These are phyloP conservation scores for Cyberlindnera misumaiensis DNA, from an alignment of 805 yeast species.

Conservation along the genomic window DNA sequence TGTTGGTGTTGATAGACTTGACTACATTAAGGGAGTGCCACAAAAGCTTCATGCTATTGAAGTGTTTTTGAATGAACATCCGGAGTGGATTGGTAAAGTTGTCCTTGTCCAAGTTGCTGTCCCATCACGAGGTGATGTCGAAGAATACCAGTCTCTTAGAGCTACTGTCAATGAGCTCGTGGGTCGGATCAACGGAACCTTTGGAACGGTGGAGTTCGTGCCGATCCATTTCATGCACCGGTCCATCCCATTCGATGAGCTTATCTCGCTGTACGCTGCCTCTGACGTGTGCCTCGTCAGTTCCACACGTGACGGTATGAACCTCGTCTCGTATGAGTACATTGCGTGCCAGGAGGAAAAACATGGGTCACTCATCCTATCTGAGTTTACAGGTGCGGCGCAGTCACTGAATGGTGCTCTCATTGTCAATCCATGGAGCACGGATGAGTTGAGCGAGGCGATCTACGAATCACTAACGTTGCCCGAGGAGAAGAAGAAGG, in stretches of 20 bases:
- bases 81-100: conserved; percentile 97
- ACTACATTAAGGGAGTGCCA: conserved; percentile 97
- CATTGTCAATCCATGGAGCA: conserved; percentile 97
- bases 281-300: conserved; percentile 90
- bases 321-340: conserved; percentile 91
- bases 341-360: conserved; percentile 88
- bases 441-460: conserved; percentile 84
- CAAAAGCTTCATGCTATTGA: conserved; percentile 96
- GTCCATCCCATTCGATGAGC: conserved; percentile 83
- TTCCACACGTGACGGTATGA: conserved; percentile 98
- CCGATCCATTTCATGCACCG: conserved; percentile 97
- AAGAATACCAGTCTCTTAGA: conserved; percentile 89
- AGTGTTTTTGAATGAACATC: conserved; percentile 84
- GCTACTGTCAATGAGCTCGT: conserved; percentile 94
- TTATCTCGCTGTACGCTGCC: conserved; percentile 77
- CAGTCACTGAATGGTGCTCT: conserved; percentile 92
- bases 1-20: conserved; percentile 95
- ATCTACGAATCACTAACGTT: conserved; percentile 81
- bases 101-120: conserved; percentile 95
- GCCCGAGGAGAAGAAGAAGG: conserved; percentile 70
- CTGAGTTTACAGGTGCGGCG: conserved; percentile 99
- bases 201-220: conserved; percentile 94
- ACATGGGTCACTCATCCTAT: conserved; percentile 79
- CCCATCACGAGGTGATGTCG: conserved; percentile 96
- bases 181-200: conserved; percentile 92